Conservation (phyloP, 2,329 filamentous ascomycete genomes). For the Beauveria caledonica region DNA sequence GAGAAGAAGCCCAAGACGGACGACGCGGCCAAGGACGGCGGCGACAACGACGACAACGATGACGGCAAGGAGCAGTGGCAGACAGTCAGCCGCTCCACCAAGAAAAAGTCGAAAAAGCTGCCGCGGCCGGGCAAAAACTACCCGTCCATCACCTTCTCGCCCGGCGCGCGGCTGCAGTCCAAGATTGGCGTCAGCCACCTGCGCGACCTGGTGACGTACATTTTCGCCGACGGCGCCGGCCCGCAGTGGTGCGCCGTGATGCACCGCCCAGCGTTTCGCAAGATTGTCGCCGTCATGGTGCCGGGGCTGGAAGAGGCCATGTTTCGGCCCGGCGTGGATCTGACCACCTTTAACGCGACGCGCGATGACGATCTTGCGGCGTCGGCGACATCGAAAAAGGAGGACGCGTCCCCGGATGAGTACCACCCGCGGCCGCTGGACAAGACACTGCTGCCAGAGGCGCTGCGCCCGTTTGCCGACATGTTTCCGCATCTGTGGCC, state of each 20-base stretch:
- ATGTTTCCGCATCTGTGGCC: conserved; percentile 90
- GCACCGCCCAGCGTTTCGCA: conserved; percentile 57
- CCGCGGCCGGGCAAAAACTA: conserved; percentile 50
- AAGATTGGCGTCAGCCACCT: conserved; percentile 56
- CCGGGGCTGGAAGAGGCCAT: conserved; percentile 85
- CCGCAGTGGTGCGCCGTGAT: conserved; percentile 58
- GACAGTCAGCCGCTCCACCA: conserved; percentile 43
- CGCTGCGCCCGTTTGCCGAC: conserved; percentile 60
- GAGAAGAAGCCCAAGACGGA: conserved; percentile 5
- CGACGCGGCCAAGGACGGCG: conserved; percentile 24
- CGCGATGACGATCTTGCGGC: conserved; percentile 18
- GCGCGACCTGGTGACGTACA: conserved; percentile 56
- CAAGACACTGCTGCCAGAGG: conserved; percentile 41
- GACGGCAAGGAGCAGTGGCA: conserved; percentile 39
- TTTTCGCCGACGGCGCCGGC: conserved; percentile 56
- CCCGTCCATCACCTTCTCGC: conserved; percentile 50
- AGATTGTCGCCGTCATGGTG: conserved; percentile 85
- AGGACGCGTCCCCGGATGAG: conserved; percentile 44
- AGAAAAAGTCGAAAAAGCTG: conserved; percentile 51
- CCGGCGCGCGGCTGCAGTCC: conserved; percentile 48
- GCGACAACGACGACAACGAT: conserved; percentile 25
- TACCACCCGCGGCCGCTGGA: conserved; percentile 50
- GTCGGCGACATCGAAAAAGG: conserved; percentile 19
- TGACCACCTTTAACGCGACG: conserved; percentile 35
- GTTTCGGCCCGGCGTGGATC: conserved; percentile 59